Evolutionary conservation across 345 rosid genomes (phyloP), one percentile per base, ranked within the genome.

Genomic region (Hibiscus trionum): DNA sequence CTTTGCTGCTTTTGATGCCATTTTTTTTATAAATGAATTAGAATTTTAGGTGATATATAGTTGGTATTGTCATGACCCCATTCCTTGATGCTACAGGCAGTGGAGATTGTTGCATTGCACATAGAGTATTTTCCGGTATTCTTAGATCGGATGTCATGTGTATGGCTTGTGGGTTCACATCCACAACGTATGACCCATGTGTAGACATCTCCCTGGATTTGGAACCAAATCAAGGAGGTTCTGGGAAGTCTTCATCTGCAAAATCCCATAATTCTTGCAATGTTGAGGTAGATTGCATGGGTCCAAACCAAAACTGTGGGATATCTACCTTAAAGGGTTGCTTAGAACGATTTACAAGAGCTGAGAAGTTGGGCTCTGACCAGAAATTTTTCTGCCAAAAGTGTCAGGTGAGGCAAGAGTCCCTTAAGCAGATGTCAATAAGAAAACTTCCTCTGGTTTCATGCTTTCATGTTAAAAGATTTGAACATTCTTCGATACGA

Each of bases 371-470:
- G 77, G 91, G 91, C 11, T 72, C 89, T 50, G 91, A 88, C 77
- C 91, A 88, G 80, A 88, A 88, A 71, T 86, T 88, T 78, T 88
- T 86, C 81, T 88, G 91, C 79, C 91, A 88, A 67, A 86, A 82
- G 69, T 88, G 91, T 74, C 84, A 84, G 77, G 86, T 82, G 77
- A 81, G 82, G 77, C 89, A 88, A 78, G 91, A 88, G 73, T 88
- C 86, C 66, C 89, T 86, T 62, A 88, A 87, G 73, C 91, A 88
- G 81, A 86, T 88, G 89, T 88, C 91, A 24, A 88, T 88, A 63
- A 81, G 86, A 78, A 88, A 86, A 83, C 91, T 88, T 72, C 91
- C 91, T 4, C 63, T 88, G 62, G 91, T 88, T 72, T 84, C 83
- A 14, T 88, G 91, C 77, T 88, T 88, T 73, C 89, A 88, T 77